Evolutionary conservation across 2,329 filamentous ascomycete genomes (phyloP), one percentile per base, ranked within the genome.

Genomic region (Penicillium verrucosum): DNA sequence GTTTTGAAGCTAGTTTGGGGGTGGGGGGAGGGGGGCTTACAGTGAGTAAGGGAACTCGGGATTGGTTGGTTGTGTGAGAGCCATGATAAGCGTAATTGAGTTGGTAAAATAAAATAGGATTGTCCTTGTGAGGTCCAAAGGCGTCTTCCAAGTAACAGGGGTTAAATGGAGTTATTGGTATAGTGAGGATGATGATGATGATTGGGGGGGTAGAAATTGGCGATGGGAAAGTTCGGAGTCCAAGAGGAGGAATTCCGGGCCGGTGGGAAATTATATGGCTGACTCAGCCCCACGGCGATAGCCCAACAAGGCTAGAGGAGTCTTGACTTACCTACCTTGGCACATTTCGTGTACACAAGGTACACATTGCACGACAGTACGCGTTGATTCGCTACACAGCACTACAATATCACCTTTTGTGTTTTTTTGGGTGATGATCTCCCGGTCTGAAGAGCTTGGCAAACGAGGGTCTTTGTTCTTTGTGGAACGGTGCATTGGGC

Each of bases 31-130:
- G 46, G 49, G 46, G 49, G 58, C 64, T 56, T 67, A 76, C 74
- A 77, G 55, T 42, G 72, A 73, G 68, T 70, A 75, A 29, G 74
- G 74, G 34, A 76, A 75, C 42, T 72, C 70, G 27, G 63, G 48
- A 42, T 63, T 55, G 16, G 63, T 51, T 14, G 60, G n/a, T 40
- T 62, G 51, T 51, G 60, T 52, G 32, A 56, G 34, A n/a, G 66
- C 56, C 68, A 70, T 69, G 52, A 44, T 63, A 7, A 14, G 37
- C 11, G 21, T 2, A 25, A 25, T 25, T 25, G 3, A 36, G 30
- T 47, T 11, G 14, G 5, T 8, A 10, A 21, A 4, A 9, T 38
- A 12, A 30, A 3, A 29, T 4, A 18, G 4, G 11, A 29, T 34
- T 11, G 14, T 16, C 25, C 30, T 36, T 29, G 6, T 30, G 44